phyloP scores from a whole-genome alignment of 345 rosid species.

The Populus tremula region DNA sequence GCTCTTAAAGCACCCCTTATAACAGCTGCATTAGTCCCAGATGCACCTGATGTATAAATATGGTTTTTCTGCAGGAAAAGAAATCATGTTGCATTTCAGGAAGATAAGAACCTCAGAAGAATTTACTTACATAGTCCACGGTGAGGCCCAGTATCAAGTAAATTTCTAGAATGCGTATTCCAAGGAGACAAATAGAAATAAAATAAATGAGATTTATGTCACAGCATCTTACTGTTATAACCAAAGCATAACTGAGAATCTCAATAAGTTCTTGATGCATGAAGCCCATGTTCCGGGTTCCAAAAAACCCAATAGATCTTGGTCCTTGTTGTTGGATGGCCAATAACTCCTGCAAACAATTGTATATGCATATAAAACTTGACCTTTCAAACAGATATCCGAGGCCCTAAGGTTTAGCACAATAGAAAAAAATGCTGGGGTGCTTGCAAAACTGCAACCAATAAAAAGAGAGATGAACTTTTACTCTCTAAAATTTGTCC shows the following conservation, averaged over 20 bases:
- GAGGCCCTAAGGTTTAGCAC: neutral
- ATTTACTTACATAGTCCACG: neutral
- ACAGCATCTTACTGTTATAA: slow-evolving; percentile 74
- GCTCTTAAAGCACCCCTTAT: slow-evolving; percentile 98
- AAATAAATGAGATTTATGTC: slow-evolving; percentile 5
- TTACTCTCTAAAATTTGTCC: neutral
- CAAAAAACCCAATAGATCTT: slow-evolving; percentile 91
- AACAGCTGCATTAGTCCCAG: slow-evolving; percentile 97
- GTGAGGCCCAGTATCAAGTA: neutral
- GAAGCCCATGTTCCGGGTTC: slow-evolving; percentile 97
- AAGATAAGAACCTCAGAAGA: slow-evolving; percentile 4
- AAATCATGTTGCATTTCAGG: slow-evolving; percentile 14
- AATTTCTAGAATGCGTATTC: neutral
- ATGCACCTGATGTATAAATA: slow-evolving; percentile 96
- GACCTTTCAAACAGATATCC: neutral
- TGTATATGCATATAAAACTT: neutral
- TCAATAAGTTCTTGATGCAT: slow-evolving; percentile 98
- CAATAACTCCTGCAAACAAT: slow-evolving; percentile 73
- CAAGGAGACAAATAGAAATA: neutral
- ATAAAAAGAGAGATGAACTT: neutral
- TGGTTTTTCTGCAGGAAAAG: slow-evolving; percentile 79
- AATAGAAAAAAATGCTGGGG: neutral
- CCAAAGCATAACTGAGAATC: slow-evolving; percentile 98
- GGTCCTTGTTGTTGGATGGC: slow-evolving; percentile 99
- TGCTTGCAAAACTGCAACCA: neutral